Base-by-base conservation (phyloP, 1,284 basidiomycete genomes). In the Mycosarcoma maydis region DNA sequence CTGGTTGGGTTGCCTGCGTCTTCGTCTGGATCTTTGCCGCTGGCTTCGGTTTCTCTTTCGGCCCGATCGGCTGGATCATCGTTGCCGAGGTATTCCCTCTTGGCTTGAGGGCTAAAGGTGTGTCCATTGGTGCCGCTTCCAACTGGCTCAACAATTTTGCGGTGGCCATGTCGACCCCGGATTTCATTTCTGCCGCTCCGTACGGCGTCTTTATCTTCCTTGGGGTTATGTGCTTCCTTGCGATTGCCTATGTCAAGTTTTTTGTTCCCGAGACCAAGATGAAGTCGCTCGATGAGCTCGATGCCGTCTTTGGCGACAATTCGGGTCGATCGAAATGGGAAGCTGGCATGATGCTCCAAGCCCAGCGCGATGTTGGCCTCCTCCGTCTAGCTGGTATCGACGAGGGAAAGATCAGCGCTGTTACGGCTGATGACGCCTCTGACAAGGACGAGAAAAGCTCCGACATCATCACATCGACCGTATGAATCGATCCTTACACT, bases 41-140 rank as follows among this genome's bases (percentile, higher is more conserved):
- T 53, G 88, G 89, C 23, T 94, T 92, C 79, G 91, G 92, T 33
- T 89, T 91, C 78, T 47, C 34, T 6, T 76, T 72, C 50, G 92
- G 92, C 1, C 92, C 92, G 2, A 87, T 92, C 68, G 90, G 89
- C 11, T 94, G 92, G 91, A 87, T 92, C 2, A 85, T 92, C 2
- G 88, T 90, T 0, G 88, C 87, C 67, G 91, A 92, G 82, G 89
- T 94, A 20, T 93, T 94, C 82, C 90, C 92, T 6, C 84, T 92
- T n/a, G 90, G 90, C 8, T 87, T 93, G 82, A 86, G 92, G 76
- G 89, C 91, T 66, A 89, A 89, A 79, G 92, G 92, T 62, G 91
- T 92, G 6, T 87, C 90, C 20, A 77, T 94, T 19, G 88, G 90
- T n/a, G 92, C 91, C 2, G 88, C 90, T 3, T 91, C 90, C 34